phyloP scores from a whole-genome alignment of 345 rosid genomes.

The Euphorbia peplus region DNA sequence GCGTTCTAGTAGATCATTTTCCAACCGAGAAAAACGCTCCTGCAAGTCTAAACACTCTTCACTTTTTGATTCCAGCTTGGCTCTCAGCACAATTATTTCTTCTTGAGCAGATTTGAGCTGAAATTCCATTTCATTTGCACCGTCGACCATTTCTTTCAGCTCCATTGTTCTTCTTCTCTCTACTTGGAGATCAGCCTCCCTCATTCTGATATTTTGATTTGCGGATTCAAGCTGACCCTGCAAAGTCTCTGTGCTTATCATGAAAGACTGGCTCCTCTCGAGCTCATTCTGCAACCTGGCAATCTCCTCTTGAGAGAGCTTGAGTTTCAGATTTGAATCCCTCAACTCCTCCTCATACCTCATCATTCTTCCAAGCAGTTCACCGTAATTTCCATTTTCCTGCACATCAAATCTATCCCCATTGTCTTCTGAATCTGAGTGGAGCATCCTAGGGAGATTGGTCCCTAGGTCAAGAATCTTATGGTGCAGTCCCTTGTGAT shows the following conservation, averaged over 20 bases:
- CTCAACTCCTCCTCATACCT: conserved; percentile 53
- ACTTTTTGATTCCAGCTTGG: conserved; percentile 52
- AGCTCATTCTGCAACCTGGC: conserved; percentile 48
- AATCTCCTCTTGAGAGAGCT: conserved; percentile 50
- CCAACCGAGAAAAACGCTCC: conserved; percentile 47
- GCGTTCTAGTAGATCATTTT: conserved; percentile 60
- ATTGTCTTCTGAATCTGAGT: conserved; percentile 42
- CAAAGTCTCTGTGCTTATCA: conserved; percentile 24
- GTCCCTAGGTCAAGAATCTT: conserved; percentile 54
- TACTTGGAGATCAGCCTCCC: conserved; percentile 24
- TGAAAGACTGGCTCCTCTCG: conserved; percentile 32
- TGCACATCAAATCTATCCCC: conserved; percentile 28
- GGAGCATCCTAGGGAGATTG: conserved; percentile 56
- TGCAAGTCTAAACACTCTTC: conserved; percentile 54
- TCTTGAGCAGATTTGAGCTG: conserved; percentile 51
- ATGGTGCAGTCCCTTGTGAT: conserved; percentile 43
- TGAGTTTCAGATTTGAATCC: conserved; percentile 47
- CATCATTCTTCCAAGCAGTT: conserved; percentile 38
- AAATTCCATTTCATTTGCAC: conserved; percentile 27
- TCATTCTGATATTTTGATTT: conserved; percentile 23
- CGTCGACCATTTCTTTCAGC: conserved; percentile 40
- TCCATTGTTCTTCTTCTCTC: conserved; percentile 17
- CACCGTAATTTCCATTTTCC: conserved; percentile 33
- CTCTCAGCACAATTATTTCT: conserved; percentile 41
- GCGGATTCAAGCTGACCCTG: conserved; percentile 31